Conservation (phyloP, 352 stramenopile species). For the Peronospora belbahrii region DNA sequence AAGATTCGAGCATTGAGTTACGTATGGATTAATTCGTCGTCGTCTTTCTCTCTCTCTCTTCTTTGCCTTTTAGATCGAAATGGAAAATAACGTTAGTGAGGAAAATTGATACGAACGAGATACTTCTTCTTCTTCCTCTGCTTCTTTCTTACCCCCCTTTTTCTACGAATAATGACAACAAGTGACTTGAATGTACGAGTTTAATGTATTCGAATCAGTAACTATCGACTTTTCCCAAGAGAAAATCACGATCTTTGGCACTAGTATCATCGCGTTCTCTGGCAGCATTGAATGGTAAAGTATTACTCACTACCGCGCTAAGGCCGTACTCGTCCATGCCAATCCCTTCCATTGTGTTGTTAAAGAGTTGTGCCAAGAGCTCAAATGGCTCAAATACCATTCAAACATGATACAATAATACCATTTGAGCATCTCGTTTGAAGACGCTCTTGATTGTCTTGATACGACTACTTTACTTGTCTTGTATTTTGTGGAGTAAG, state of each 20-base stretch:
- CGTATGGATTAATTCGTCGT: no score
- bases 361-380: constrained; percentile 44
- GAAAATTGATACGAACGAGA: no score
- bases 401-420: constrained; percentile 37
- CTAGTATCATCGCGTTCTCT: constrained; percentile 61
- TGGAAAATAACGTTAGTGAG: no score
- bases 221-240: constrained; percentile 17
- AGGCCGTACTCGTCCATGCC: constrained; percentile 59
- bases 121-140: no score
- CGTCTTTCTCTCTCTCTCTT: no score
- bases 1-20: no score
- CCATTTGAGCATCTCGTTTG: constrained; percentile 30
- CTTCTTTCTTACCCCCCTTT: no score
- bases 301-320: constrained; percentile 39
- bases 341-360: constrained; percentile 58
- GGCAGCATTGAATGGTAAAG: constrained; percentile 59
- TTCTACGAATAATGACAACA: no score
- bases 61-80: no score
- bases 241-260: constrained; percentile 48
- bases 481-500: constrained; percentile 54
- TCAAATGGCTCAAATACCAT: constrained; percentile 47
- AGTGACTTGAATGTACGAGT: no score
- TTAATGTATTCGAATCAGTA: neutral
- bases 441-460: constrained; percentile 62
- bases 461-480: constrained; percentile 46